Evolutionary conservation across 2,329 filamentous ascomycete genomes (phyloP).

Genomic region (Curvularia hawaiiensis): DNA sequence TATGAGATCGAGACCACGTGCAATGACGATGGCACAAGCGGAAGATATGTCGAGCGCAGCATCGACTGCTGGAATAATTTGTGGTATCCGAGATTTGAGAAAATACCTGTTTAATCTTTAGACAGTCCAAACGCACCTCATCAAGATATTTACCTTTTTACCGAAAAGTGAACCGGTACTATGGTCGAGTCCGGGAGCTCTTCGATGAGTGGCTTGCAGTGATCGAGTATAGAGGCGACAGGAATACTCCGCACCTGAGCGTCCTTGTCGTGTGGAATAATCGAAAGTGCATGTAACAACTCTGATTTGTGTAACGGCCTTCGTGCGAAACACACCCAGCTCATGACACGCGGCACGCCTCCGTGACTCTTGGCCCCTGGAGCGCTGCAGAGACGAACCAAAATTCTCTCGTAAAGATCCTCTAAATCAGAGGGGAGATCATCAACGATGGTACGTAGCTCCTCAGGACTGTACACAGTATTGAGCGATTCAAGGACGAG

Average conservation of each 20-base stretch:
- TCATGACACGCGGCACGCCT: constrained; percentile 16
- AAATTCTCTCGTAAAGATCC: constrained; percentile 13
- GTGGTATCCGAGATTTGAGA: neutral
- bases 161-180: constrained; percentile 29
- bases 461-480: constrained; percentile 7
- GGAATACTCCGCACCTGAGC: constrained; percentile 10
- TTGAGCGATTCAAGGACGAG: constrained; percentile 5
- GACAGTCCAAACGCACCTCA: neutral
- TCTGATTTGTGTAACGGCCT: constrained; percentile 19
- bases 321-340: constrained; percentile 20
- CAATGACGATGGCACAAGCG: neutral
- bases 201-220: constrained; percentile 34
- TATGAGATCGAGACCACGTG: neutral
- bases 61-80: neutral
- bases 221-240: constrained; percentile 24
- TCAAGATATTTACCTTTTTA: constrained; percentile 18
- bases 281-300: constrained; percentile 13
- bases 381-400: constrained; percentile 8
- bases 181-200: constrained; percentile 19
- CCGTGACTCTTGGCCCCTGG: constrained; percentile 6
- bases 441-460: constrained; percentile 12
- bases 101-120: neutral
- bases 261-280: neutral
- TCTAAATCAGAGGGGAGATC: constrained; percentile 17
- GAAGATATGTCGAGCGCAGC: neutral